Conservation (phyloP, 2,329 filamentous ascomycete species). For the Fusarium sp. region DNA sequence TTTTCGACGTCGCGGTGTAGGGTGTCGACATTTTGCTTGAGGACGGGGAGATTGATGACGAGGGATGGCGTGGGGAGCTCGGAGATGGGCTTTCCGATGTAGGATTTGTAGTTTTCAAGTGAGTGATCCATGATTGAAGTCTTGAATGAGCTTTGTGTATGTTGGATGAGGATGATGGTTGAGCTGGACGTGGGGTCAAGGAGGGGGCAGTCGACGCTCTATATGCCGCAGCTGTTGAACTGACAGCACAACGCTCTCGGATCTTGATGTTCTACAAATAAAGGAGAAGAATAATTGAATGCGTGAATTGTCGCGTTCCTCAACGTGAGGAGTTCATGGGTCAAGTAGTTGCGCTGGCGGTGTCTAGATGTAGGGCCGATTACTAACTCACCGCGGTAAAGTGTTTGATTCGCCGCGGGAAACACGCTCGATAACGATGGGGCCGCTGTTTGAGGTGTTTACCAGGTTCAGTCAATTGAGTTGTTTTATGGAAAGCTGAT, state of each 20-base stretch:
- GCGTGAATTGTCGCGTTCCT: not conserved
- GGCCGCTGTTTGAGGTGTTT: not conserved
- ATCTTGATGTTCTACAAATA: not conserved
- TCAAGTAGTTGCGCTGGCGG: not conserved
- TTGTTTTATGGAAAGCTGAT: not conserved
- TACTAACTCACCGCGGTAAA: not conserved
- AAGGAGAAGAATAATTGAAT: not conserved
- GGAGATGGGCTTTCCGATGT: conserved; percentile 49
- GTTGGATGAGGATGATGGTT: not conserved
- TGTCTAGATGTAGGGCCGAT: conserved; percentile 1
- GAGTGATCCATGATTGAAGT: conserved; percentile 40
- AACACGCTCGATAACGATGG: not conserved
- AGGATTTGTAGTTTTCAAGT: conserved; percentile 48
- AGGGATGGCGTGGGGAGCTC: conserved; percentile 55
- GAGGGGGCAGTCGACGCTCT: not conserved
- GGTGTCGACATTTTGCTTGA: conserved; percentile 52
- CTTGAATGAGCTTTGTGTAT: not conserved
- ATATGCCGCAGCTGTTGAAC: not conserved
- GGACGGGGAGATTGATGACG: conserved; percentile 51
- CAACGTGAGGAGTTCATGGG: not conserved
- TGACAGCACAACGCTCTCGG: not conserved
- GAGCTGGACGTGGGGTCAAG: not conserved
- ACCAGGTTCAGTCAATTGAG: not conserved
- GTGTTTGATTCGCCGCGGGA: not conserved
- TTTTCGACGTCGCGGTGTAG: conserved; percentile 54